Conservation (phyloP, 2,329 filamentous ascomycete species). For the Leptographium wingfieldii region DNA sequence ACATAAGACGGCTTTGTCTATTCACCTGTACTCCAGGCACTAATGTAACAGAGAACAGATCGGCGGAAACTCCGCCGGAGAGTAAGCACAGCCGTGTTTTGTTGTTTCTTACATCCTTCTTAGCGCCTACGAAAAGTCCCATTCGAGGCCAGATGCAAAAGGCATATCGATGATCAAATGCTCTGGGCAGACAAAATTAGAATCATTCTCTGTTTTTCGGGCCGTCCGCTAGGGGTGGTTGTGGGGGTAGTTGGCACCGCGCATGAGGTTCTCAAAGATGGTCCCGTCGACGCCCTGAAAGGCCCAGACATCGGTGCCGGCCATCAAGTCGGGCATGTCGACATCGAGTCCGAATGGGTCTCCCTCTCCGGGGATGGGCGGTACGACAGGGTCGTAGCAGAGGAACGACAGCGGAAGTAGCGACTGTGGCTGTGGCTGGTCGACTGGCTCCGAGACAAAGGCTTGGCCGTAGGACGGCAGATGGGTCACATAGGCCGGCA, state of each 20-base stretch:
- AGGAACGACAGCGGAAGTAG: not conserved
- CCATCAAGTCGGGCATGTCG: slow-evolving; percentile 13
- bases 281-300: slow-evolving; percentile 21
- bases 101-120: no score
- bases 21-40: no score
- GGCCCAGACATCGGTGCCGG: slow-evolving; percentile 18
- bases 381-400: not conserved
- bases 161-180: no score
- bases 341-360: not conserved
- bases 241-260: not conserved
- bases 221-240: not conserved
- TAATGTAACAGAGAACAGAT: not conserved
- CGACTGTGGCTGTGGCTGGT: not conserved
- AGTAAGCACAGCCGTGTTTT: not conserved
- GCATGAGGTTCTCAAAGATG: slow-evolving; percentile 17
- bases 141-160: no score
- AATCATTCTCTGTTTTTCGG: no score
- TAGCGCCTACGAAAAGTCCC: no score
- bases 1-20: no score
- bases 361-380: not conserved
- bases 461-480: not conserved
- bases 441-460: not conserved
- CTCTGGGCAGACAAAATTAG: no score
- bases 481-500: not conserved
- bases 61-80: not conserved